Base-by-base conservation (phyloP, 768 basidiomycete species). In the Suillus occidentalis region DNA sequence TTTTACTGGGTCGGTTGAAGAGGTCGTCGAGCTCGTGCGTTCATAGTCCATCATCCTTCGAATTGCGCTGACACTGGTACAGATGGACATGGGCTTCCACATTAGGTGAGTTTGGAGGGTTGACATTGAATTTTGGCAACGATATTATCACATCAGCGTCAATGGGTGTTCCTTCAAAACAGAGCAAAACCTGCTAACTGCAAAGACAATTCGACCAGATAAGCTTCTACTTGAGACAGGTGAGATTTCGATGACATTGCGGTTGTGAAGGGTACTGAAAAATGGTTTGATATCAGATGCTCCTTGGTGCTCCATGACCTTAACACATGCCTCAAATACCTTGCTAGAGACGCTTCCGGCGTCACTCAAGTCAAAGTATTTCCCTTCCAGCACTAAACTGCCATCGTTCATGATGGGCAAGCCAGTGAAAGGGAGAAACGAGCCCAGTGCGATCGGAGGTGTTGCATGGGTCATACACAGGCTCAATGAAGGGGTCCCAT, bases 91-190 rank as follows among this genome's bases (percentile, higher is more conserved):
- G 85, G 91, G 91, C 1, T 87, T 94, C 72, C 84, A 87, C 72
- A 81, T 91, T 55, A 82, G 89, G 83, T 80, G 49, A 18, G 73
- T 61, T 16, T 13, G 8, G 25, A 9, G 14, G 42, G 8, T 10
- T 6, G 18, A 6, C 55, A 31, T 60, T 60, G 61, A 8, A 50
- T 55, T 36, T 36, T 59, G 16, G 43, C 22, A 55, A 22, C 13
- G 9, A 22, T 49, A 20, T 16, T 36, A 42, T 59, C 36, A 64
- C 53, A 64, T 63, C 67, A 87, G 88, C 59, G 74, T 91, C 62
- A 93, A 92, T 66, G 91, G 91, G 3, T 94, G 92, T 70, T 87
- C 87, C 1, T 75, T 95, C 63, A 94, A 93, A 76, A 91, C 88
- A 0, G 79, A 82, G 45, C 85, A 86, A 60, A 91, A 90, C 70